phyloP scores from a whole-genome alignment of 2,329 filamentous ascomycete species.

The Diaporthe citriasiana region DNA sequence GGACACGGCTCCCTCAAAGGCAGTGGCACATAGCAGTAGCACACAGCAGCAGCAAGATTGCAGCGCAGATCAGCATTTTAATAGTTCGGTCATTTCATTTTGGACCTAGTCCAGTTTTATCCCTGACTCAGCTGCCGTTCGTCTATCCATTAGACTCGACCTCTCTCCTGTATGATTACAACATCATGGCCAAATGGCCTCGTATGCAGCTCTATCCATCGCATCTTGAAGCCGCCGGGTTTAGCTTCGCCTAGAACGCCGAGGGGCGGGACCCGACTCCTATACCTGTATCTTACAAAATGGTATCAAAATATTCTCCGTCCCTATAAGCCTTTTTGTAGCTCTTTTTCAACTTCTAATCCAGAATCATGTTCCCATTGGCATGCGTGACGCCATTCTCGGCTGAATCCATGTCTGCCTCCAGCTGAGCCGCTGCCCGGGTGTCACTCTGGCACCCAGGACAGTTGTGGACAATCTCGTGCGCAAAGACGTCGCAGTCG shows the following conservation, averaged over 20 bases:
- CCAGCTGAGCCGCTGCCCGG: conserved; percentile 46
- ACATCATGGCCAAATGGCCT: conserved; percentile 17
- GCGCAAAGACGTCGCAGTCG: conserved; percentile 95
- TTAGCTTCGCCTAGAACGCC: conserved; percentile 30
- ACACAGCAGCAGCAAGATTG: conserved; percentile 9
- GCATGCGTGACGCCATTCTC: conserved; percentile 45
- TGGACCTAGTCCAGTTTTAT: background rate
- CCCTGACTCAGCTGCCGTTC: background rate
- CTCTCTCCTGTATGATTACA: conserved; percentile 24
- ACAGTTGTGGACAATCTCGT: conserved; percentile 96
- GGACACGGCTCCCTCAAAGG: background rate
- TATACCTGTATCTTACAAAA: conserved; percentile 33
- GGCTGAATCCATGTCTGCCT: conserved; percentile 20
- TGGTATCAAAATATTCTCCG: conserved; percentile 32
- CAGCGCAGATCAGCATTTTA: background rate
- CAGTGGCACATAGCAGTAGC: background rate
- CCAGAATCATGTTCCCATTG: conserved; percentile 62
- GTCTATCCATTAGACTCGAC: conserved; percentile 12
- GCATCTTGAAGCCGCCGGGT: conserved; percentile 6
- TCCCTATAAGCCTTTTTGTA: background rate
- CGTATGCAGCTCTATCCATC: conserved; percentile 24
- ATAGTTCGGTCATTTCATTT: conserved; percentile 12
- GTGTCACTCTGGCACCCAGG: conserved; percentile 82
- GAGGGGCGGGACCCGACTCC: conserved; percentile 18
- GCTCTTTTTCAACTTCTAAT: conserved; percentile 47